Percentiles rank a stretch among this genome's conserved stretches.
Evolutionary conservation across 2,329 filamentous ascomycete species (phyloP).

Genomic region (Tolypocladium album): DNA sequence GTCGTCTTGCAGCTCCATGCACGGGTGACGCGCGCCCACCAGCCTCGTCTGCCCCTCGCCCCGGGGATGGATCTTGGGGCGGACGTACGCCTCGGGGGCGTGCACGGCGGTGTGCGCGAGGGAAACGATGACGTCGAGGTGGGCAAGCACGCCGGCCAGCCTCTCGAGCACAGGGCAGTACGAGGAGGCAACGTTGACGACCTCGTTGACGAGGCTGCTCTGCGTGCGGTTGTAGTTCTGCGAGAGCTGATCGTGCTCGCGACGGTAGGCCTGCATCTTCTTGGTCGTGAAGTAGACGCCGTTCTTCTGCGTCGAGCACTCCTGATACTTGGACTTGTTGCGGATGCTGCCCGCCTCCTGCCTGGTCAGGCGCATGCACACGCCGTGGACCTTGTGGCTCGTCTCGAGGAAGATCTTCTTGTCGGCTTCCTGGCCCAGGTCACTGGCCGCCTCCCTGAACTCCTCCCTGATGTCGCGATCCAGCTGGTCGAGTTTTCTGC

Average conservation of each 20-base stretch:
- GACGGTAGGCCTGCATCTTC: conserved; percentile 64
- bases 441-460: conserved; percentile 63
- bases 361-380: conserved; percentile 89
- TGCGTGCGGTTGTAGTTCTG: conserved; percentile 94
- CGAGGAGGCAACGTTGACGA: conserved; percentile 85
- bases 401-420: conserved; percentile 94
- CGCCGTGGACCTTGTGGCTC: conserved; percentile 89
- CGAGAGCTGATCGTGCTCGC: conserved; percentile 89
- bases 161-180: conserved; percentile 90
- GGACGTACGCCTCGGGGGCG: conserved; percentile 82
- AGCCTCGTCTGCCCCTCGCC: conserved; percentile 81
- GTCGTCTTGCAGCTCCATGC: conserved; percentile 98
- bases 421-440: conserved; percentile 84
- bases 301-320: conserved; percentile 97
- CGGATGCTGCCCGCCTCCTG: conserved; percentile 88
- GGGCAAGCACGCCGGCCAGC: conserved; percentile 77
- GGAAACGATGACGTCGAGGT: conserved; percentile 89
- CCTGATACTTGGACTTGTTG: conserved; percentile 80
- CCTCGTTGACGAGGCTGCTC: conserved; percentile 79
- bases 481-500: conserved; percentile 80
- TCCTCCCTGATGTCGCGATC: conserved; percentile 75
- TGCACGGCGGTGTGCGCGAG: conserved; percentile 91
- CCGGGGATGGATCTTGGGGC: conserved; percentile 80
- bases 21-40: conserved; percentile 90
- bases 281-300: conserved; percentile 96